These are phyloP conservation scores for Pythium phragmiticola DNA, from an alignment of 352 stramenopile species.

Conservation along the genomic window DNA sequence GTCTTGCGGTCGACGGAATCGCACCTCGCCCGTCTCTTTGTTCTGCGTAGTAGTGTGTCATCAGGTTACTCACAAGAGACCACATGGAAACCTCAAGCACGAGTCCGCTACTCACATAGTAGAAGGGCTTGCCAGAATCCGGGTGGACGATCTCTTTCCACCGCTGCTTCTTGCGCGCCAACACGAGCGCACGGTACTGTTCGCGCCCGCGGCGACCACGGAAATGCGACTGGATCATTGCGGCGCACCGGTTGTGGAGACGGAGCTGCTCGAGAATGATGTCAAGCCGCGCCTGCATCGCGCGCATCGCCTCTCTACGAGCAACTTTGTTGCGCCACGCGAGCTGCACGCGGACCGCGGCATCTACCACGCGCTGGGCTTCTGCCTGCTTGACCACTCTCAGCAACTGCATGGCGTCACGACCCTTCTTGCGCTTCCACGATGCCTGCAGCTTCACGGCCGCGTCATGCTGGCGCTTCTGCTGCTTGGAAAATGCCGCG, in stretches of 20 bases:
- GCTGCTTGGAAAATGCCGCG: slow-evolving; percentile 32
- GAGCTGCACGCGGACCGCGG: slow-evolving; percentile 45
- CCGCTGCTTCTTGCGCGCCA: slow-evolving; percentile 67
- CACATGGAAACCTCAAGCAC: background rate
- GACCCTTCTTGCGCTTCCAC: slow-evolving; percentile 63
- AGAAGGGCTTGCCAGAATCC: slow-evolving; percentile 79
- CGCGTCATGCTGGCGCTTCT: slow-evolving; percentile 40
- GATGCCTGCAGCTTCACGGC: slow-evolving; percentile 50
- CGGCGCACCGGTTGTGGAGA: slow-evolving; percentile 65
- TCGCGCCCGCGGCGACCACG: slow-evolving; percentile 68
- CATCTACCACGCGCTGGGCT: slow-evolving; percentile 32
- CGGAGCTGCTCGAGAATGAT: slow-evolving; percentile 45
- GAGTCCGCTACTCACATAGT: slow-evolving; percentile 69
- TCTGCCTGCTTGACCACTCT: slow-evolving; percentile 40
- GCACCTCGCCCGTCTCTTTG: slow-evolving; percentile 91
- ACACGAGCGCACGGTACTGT: slow-evolving; percentile 45
- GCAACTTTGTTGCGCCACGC: slow-evolving; percentile 45
- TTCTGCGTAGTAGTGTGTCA: slow-evolving; percentile 44
- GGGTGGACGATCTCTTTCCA: slow-evolving; percentile 92
- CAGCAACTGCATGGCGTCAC: slow-evolving; percentile 36
- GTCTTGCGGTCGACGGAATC: slow-evolving; percentile 88
- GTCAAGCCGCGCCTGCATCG: slow-evolving; percentile 41
- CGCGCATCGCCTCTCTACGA: slow-evolving; percentile 27
- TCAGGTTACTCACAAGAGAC: background rate
- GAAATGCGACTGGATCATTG: slow-evolving; percentile 73